A percentile compares a stretch with the other conserved stretches of the same genome.
These are phyloP conservation scores for Cornus controversa DNA, from an alignment of 148 eudicot genomes.

Conservation along the genomic window DNA sequence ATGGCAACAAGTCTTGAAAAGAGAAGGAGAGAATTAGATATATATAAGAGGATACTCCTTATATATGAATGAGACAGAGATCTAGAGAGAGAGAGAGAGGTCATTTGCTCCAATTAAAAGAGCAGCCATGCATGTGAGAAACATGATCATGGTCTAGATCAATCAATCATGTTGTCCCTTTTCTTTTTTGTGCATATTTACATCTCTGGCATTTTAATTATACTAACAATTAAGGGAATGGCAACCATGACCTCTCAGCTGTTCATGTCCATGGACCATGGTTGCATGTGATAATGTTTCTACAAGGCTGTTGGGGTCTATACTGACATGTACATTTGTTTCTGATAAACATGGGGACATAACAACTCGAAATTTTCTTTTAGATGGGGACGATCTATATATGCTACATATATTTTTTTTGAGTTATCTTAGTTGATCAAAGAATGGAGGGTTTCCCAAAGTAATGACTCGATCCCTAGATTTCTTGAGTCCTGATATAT, in stretches of 20 bases:
- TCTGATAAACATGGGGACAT: no score
- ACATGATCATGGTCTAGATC: constrained; percentile 36
- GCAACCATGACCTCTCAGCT: neutral
- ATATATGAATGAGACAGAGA: neutral
- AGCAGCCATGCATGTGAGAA: constrained; percentile 47
- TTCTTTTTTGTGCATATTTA: neutral
- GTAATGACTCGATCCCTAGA: no score
- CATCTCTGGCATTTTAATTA: neutral
- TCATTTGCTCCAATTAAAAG: constrained; percentile 4
- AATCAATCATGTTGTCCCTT: neutral
- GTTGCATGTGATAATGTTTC: no score
- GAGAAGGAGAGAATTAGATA: neutral
- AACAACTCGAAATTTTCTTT: no score
- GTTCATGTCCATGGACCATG: no score
- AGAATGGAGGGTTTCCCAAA: no score
- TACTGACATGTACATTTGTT: no score
- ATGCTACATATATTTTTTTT: no score
- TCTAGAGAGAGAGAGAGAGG: constrained; percentile 23
- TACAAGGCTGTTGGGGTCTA: no score
- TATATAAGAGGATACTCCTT: constrained; percentile 15
- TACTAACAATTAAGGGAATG: neutral
- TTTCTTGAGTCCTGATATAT: no score
- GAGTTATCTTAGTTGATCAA: no score
- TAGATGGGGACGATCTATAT: no score
- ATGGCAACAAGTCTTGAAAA: constrained; percentile 23